Conservation (phyloP, 169 alveolate genomes). For the Plasmodium yoelii region DNA sequence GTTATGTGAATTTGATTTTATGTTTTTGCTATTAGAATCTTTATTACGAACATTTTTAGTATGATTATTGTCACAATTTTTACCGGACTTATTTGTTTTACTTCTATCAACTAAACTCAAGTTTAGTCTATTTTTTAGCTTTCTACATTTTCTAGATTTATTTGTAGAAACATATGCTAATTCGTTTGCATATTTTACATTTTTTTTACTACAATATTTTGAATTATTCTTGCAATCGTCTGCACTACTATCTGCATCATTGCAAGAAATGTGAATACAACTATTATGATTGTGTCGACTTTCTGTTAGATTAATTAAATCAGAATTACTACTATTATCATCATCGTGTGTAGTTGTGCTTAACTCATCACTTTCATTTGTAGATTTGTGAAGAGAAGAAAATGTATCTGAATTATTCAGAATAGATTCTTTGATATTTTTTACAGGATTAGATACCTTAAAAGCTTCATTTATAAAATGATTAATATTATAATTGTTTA, state of each 20-base stretch:
- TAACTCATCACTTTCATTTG: constrained; percentile 27
- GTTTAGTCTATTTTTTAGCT: constrained; percentile 38
- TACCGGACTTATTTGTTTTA: constrained; percentile 4
- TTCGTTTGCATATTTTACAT: constrained; percentile 13
- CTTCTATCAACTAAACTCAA: constrained; percentile 24
- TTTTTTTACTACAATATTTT: constrained; percentile 14
- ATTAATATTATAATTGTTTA: constrained; percentile 54
- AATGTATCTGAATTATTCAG: constrained; percentile 60
- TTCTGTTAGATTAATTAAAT: too few species aligned
- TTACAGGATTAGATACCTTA: constrained; percentile 34
- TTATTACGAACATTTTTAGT: constrained; percentile 1
- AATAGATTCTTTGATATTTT: constrained; percentile 58
- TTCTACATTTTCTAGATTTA: constrained; percentile 2
- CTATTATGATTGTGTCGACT: not conserved
- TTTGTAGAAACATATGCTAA: constrained; percentile 6
- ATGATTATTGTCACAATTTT: constrained; percentile 3
- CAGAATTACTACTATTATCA: constrained; percentile 9
- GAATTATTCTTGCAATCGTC: not conserved
- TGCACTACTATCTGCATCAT: constrained; percentile 5
- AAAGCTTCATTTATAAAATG: constrained; percentile 45
- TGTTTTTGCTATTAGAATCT: not conserved
- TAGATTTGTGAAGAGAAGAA: constrained; percentile 45
- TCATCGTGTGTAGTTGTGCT: constrained; percentile 17
- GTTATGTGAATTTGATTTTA: not conserved
- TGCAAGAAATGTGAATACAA: not conserved